phyloP scores from a whole-genome alignment of 2,329 filamentous ascomycete genomes.

The Penicillium occitanis region DNA sequence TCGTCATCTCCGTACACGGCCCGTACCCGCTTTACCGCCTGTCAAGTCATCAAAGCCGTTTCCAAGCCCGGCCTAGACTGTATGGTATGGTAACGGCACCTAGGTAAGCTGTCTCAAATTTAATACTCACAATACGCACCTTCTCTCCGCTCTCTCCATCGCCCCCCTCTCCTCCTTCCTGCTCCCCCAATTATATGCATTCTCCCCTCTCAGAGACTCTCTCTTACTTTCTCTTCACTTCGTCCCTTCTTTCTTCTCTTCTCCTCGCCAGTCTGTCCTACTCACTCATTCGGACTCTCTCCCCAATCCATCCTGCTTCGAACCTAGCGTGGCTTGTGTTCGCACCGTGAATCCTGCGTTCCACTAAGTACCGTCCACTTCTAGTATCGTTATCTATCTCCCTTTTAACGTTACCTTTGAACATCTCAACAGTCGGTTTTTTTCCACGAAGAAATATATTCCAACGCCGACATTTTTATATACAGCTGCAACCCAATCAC shows the following conservation, averaged over 20 bases:
- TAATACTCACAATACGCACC: not conserved
- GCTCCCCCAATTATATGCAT: not conserved
- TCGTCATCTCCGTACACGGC: not conserved
- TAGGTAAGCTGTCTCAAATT: not conserved
- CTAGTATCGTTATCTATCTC: not conserved
- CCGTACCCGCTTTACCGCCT: not conserved
- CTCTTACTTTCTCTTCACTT: not conserved
- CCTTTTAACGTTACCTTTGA: not conserved
- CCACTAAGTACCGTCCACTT: too few species aligned
- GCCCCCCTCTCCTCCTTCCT: slow-evolving; percentile 3
- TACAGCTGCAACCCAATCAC: not conserved
- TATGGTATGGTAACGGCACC: not conserved
- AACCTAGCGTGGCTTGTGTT: not conserved
- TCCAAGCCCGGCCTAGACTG: not conserved
- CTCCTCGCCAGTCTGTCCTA: not conserved
- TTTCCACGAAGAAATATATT: not conserved
- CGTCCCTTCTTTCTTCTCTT: not conserved
- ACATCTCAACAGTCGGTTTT: not conserved
- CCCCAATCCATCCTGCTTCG: not conserved
- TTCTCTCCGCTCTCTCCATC: not conserved
- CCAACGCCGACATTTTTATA: not conserved
- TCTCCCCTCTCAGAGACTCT: not conserved
- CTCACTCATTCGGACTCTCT: not conserved
- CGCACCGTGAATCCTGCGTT: not conserved
- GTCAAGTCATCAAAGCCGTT: not conserved